These are phyloP conservation scores for Carallia pectinifolia DNA, from an alignment of 345 rosid genomes.

Conservation along the genomic window DNA sequence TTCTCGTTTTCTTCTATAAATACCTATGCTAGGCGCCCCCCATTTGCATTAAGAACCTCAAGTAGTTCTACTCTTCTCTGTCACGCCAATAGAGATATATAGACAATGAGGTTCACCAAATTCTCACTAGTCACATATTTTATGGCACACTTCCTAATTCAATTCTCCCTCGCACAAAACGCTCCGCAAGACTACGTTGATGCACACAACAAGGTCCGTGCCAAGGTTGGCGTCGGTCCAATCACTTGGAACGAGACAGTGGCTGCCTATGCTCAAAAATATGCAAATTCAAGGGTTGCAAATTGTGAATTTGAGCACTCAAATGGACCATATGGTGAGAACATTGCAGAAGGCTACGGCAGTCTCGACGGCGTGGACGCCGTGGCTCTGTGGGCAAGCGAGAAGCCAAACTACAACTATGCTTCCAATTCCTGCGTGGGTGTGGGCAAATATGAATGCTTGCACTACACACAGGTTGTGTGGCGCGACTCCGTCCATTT, in stretches of 20 bases:
- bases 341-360: conserved; percentile 25
- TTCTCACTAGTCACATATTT: not conserved
- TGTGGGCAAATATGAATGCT: conserved; percentile 10
- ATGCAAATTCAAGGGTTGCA: not conserved
- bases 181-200: conserved; percentile 16
- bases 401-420: conserved; percentile 16
- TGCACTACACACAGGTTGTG: conserved; percentile 41
- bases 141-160: not conserved
- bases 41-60: not conserved
- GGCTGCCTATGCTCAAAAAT: conserved; percentile 19
- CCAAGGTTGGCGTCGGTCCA: conserved; percentile 17
- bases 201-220: conserved; percentile 22
- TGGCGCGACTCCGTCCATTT: conserved; percentile 19
- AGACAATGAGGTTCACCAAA: not conserved
- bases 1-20: too few species aligned
- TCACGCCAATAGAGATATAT: not conserved
- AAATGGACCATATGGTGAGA: conserved; percentile 29
- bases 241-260: conserved; percentile 23
- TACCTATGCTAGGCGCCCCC: too few species aligned
- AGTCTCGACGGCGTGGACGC: conserved; percentile 13
- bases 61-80: not conserved
- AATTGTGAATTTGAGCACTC: conserved; percentile 31
- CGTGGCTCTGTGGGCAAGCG: conserved; percentile 20
- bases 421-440: conserved; percentile 18
- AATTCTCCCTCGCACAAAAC: not conserved